Evolutionary conservation across 2,329 filamentous ascomycete genomes (phyloP).

Genomic region (Pseudogymnoascus pannorum): DNA sequence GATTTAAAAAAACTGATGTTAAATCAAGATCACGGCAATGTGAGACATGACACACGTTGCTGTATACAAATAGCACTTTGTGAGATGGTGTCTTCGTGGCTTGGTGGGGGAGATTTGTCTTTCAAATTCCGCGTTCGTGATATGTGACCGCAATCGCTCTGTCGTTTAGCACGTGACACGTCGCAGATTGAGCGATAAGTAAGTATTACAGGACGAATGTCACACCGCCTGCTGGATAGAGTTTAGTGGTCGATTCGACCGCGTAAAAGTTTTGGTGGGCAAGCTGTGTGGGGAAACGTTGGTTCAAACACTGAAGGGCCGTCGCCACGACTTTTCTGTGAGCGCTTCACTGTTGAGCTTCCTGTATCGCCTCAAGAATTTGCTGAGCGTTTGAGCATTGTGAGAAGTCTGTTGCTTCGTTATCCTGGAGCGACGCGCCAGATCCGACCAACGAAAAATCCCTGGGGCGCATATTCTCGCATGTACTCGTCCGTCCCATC

Average conservation of each 20-base stretch:
- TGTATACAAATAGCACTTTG: not conserved
- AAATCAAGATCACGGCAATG: not conserved
- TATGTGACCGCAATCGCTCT: slow-evolving; percentile 7
- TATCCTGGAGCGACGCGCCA: not conserved
- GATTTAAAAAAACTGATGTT: not conserved
- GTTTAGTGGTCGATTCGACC: not conserved
- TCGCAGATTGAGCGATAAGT: not conserved
- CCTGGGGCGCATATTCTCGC: not conserved
- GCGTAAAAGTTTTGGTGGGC: slow-evolving; percentile 8
- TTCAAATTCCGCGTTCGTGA: slow-evolving; percentile 4
- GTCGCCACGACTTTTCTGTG: slow-evolving; percentile 1
- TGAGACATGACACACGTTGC: slow-evolving; percentile 1
- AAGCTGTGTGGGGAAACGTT: slow-evolving; percentile 1
- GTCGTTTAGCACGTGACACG: not conserved
- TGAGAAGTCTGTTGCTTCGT: not conserved
- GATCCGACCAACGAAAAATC: not conserved
- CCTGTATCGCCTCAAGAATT: slow-evolving; percentile 1
- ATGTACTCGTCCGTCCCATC: not conserved
- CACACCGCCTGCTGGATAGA: not conserved
- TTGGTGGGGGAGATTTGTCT: not conserved
- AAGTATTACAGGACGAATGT: slow-evolving; percentile 1
- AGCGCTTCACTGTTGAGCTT: not conserved
- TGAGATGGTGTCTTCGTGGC: not conserved
- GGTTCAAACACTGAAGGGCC: not conserved
- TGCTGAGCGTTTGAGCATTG: not conserved